These are phyloP conservation scores for Schoenoplectus tabernaemontani DNA, from an alignment of 202 grass and related monocot genomes.

Conservation along the genomic window DNA sequence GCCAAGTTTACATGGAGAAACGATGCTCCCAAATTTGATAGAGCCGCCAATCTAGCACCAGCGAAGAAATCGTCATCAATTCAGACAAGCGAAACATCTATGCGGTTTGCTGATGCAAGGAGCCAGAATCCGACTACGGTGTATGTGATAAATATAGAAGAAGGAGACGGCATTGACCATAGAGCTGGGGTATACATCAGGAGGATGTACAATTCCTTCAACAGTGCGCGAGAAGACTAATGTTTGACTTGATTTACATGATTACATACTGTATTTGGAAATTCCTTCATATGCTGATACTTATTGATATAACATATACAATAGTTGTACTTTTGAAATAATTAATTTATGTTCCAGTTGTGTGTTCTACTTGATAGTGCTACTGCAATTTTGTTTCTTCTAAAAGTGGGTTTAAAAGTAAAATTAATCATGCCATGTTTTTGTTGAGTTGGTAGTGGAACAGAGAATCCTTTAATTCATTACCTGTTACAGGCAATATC, in stretches of 20 bases:
- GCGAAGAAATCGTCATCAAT: not conserved
- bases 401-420: not conserved
- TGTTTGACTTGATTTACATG: too few species aligned
- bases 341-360: not conserved
- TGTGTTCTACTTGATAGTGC: not conserved
- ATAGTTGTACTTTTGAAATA: not conserved
- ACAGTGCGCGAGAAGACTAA: not conserved
- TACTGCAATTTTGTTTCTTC: not conserved
- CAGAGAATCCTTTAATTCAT: not conserved
- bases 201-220: slow-evolving; percentile 1
- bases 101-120: not conserved
- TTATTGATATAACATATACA: not conserved
- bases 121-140: slow-evolving; percentile 1
- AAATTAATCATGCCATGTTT: not conserved
- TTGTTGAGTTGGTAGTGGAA: not conserved
- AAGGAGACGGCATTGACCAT: not conserved
- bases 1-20: not conserved
- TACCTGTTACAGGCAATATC: not conserved
- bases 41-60: not conserved
- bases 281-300: too few species aligned
- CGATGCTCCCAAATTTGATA: not conserved
- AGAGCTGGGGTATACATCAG: slow-evolving; percentile 8
- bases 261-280: too few species aligned
- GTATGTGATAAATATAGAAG: slow-evolving; percentile 1
- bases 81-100: not conserved